Conservation (phyloP, 2,329 filamentous ascomycete species). For the Conoideocrella luteorostrata region DNA sequence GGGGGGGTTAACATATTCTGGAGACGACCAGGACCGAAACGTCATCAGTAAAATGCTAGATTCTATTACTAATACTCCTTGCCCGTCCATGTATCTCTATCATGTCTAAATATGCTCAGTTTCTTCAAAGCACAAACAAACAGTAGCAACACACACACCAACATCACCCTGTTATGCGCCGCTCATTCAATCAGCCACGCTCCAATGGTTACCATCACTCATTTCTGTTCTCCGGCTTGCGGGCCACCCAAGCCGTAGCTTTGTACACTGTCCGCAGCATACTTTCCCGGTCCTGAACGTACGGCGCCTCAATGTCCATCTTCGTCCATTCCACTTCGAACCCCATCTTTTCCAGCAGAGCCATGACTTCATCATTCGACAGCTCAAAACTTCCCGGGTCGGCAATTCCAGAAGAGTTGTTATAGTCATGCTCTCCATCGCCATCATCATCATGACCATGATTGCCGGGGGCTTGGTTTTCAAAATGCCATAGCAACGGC, state of each 20-base stretch:
- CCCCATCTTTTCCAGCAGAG: constrained; percentile 65
- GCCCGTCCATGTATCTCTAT: not conserved
- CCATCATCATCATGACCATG: constrained; percentile 46
- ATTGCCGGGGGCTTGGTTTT: constrained; percentile 60
- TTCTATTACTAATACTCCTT: not conserved
- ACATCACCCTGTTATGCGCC: no score
- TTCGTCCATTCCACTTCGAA: constrained; percentile 65
- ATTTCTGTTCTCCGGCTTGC: constrained; percentile 46
- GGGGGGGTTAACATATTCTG: no score
- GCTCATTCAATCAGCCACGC: not conserved
- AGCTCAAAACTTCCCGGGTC: constrained; percentile 89
- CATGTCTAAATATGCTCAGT: not conserved
- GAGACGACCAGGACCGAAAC: no score
- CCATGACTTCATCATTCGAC: constrained; percentile 79
- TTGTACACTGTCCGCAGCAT: constrained; percentile 81
- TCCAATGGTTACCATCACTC: not conserved
- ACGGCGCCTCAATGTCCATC: constrained; percentile 62
- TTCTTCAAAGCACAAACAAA: no score
- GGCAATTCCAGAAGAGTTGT: constrained; percentile 61
- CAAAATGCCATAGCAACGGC: constrained; percentile 92
- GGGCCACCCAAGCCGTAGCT: constrained; percentile 79
- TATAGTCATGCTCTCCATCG: constrained; percentile 42
- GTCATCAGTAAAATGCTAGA: no score
- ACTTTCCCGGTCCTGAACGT: constrained; percentile 77
- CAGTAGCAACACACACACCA: no score